phyloP scores from a whole-genome alignment of 495 filamentous ascomycete species.

The Trichoderma gamsii region DNA sequence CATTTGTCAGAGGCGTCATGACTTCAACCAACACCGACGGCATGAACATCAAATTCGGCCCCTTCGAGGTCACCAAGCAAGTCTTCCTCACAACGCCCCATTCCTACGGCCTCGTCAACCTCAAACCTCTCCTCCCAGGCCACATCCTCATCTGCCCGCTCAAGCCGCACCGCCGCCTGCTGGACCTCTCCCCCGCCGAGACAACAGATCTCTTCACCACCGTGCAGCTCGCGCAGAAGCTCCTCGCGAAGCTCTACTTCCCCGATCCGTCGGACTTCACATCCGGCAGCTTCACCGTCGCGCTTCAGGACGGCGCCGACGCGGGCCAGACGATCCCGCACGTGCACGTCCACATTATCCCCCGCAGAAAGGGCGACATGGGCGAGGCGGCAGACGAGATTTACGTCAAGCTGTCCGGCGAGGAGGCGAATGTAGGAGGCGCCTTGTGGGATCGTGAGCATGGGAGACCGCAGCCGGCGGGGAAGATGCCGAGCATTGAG shows the following conservation, averaged over 20 bases:
- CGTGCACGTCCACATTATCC: conserved; percentile 92
- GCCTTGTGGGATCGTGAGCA: conserved; percentile 42
- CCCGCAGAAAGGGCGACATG: conserved; percentile 46
- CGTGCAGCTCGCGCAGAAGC: conserved; percentile 72
- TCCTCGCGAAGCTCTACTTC: conserved; percentile 69
- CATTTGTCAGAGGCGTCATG: conserved; percentile 10
- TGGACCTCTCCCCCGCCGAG: conserved; percentile 67
- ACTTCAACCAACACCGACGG: conserved; percentile 10
- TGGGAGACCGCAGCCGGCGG: conserved; percentile 35
- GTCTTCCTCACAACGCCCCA: conserved; percentile 79
- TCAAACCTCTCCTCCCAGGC: conserved; percentile 89
- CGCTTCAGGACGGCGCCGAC: conserved; percentile 81
- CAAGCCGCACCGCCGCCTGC: conserved; percentile 59
- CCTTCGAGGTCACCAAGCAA: conserved; percentile 59
- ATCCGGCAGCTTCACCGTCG: conserved; percentile 73
- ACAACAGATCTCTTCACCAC: conserved; percentile 78
- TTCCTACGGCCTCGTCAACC: conserved; percentile 83
- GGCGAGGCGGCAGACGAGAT: conserved; percentile 50
- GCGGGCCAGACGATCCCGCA: conserved; percentile 88
- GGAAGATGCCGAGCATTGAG: conserved; percentile 50
- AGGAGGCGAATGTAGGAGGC: conserved; percentile 76
- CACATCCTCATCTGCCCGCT: conserved; percentile 80
- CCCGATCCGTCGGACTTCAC: conserved; percentile 22
- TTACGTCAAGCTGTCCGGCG: conserved; percentile 75
- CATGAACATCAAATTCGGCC: conserved; percentile 51